Base-by-base conservation (phyloP, 441 rosid species). In the Jatropha multifida region DNA sequence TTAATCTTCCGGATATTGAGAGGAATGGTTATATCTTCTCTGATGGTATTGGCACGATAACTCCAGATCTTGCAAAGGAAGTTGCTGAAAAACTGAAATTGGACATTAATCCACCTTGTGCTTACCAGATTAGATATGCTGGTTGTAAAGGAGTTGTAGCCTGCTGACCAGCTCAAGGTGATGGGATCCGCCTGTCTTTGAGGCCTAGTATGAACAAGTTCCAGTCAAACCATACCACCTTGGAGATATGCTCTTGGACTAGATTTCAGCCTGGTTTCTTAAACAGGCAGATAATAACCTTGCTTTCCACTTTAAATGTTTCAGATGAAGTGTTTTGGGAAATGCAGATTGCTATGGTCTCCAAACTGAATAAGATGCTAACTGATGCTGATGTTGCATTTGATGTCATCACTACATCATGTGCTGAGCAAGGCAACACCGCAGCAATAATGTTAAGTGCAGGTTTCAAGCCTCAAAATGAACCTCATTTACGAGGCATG, bases 141-240 rank as follows among this genome's bases (percentile, higher is more conserved):
- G 98, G 99, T 72, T 95, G 82, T 76, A 95, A 95, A 87, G 99
- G 97, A 61, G 98, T 95, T 18, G 95, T 95, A 71, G 95, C 99
- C 54, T 84, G 90, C 86, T 95, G 99, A 98, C 99, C 97, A 5
- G 85, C 81, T 20, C 81, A 83, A 71, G 87, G 78, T 71, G 88
- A 88, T 73, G 89, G 90, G 20, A 72, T 85, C 81, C 90, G 86
- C 41, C 81, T 95, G 55, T 93, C 90, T 51, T 79, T 93, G 74
- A 85, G 98, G 85, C 44, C 18, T 13, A 95, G 98, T 65, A 95
- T 93, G 98, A 77, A 73, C 78, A 95, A 95, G 79, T 95, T 95
- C 84, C 40, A 0, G 0, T 92, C 98, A 7, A 54, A 72, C 11
- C 99, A 93, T 74, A 86, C 92, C 13, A 90, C 74, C 63, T 76